Base-by-base conservation (phyloP, 805 yeast species). In the Wickerhamiella shivajii region DNA sequence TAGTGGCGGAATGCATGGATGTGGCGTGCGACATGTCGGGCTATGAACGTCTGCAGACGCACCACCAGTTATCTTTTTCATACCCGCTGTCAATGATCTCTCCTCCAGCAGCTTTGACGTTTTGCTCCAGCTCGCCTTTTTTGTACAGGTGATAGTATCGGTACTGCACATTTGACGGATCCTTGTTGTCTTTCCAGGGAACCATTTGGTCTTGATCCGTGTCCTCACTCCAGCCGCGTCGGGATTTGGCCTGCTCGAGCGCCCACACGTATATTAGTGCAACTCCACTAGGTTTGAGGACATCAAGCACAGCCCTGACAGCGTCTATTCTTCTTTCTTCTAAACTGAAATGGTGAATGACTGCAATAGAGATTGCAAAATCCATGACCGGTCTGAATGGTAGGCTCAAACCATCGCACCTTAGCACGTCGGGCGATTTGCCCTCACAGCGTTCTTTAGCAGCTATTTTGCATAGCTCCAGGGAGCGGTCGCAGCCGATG, bases 221-320 rank as follows among this genome's bases (percentile, higher is more conserved):
- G 8, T 92, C 93, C 44, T 74, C 85, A 43, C 77, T 74, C 57
- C 83, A 90, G 0, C 97, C 97, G 46, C 97, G 65, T 44, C 96
- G 64, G 0, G 93, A 78, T 16, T 63, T 66, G 37, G 75, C 78
- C 53, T 90, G 98, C 44, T 90, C 98, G 33, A 90, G 56, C 0
- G 98, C 98, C 98, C 98, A 90, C 33, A 93, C 92, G 52, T 87
- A 90, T 6, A 90, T 68, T 46, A 90, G 57, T 0, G 81, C 78
- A 33, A 65, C 67, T 1, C 93, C 95, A 1, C 71, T 72, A 0
- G 42, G 35, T 26, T 53, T 61, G 34, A 90, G 52, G 38, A 69
- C 69, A 14, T 72, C 55, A 24, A 90, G 50, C 2, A 85, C 74
- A 39, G 77, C 78, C 10, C 45, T 44, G 6, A 90, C 74, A 1